Conservation (phyloP, 345 rosid genomes). For the Dimocarpus longan region DNA sequence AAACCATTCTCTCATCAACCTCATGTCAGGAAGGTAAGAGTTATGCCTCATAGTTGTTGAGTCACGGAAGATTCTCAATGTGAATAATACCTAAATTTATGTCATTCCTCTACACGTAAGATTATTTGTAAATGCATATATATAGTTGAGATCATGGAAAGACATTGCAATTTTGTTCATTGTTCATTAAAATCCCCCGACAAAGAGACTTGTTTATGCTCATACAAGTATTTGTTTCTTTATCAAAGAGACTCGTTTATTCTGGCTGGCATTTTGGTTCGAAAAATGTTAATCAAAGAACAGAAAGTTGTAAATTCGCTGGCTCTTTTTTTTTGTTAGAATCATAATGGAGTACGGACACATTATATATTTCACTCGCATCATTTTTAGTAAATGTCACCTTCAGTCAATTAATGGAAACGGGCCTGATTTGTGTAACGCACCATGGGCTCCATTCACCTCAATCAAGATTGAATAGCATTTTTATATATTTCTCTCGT, state of each 20-base stretch:
- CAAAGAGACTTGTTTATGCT: neutral
- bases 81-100: neutral
- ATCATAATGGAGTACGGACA: neutral
- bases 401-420: neutral
- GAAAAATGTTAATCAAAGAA: neutral
- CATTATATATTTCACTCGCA: too few species aligned
- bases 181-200: neutral
- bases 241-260: neutral
- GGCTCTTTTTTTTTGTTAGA: too few species aligned
- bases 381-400: neutral
- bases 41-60: neutral
- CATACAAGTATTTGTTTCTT: neutral
- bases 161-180: neutral
- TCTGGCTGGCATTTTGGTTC: neutral
- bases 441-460: too few species aligned
- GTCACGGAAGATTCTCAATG: neutral
- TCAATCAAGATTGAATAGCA: neutral
- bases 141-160: neutral
- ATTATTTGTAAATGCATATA: conserved; percentile 5
- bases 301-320: neutral
- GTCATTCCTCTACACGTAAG: neutral
- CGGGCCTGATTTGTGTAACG: neutral
- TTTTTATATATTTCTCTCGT: too few species aligned
- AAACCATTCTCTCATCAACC: conserved; percentile 66
- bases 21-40: conserved; percentile 75